These are phyloP conservation scores for Bassia scoparia DNA, from an alignment of 148 eudicot genomes.

Conservation along the genomic window DNA sequence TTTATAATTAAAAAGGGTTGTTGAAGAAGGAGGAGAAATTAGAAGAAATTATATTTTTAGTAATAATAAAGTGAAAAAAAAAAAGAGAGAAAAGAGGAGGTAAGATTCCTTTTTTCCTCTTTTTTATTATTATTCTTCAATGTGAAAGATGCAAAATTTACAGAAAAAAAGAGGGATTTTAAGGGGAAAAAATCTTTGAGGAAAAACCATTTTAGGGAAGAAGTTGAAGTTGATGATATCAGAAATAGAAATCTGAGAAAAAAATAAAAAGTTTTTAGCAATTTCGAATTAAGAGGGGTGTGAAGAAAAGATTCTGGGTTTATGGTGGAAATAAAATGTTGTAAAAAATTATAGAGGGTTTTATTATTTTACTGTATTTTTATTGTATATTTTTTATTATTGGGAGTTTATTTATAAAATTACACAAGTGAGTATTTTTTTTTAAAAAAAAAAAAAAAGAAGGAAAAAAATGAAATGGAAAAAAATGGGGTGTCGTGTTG, in stretches of 20 bases:
- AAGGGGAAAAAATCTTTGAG: slow-evolving; percentile 9
- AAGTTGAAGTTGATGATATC: slow-evolving; percentile 18
- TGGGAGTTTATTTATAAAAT: too few relatives aligned
- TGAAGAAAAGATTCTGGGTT: slow-evolving; percentile 31
- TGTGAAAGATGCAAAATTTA: not conserved
- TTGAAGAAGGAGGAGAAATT: slow-evolving; percentile 15
- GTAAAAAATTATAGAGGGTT: slow-evolving; percentile 8
- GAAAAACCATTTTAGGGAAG: slow-evolving; percentile 30
- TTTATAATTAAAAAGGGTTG: slow-evolving; percentile 12
- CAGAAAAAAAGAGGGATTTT: not conserved
- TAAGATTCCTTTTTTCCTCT: slow-evolving; percentile 18
- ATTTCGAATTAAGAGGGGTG: slow-evolving; percentile 3
- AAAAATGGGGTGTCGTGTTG: not conserved
- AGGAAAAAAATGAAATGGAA: not conserved
- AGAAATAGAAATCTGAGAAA: not conserved
- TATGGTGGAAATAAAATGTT: not conserved
- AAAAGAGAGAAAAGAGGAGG: slow-evolving; percentile 3
- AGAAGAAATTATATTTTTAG: not conserved
- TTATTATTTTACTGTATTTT: not conserved
- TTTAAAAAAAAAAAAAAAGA: not conserved
- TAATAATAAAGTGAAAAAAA: not conserved
- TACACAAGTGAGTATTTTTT: too few relatives aligned
- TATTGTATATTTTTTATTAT: not conserved
- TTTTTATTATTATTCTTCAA: not conserved
- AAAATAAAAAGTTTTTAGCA: not conserved